Conservation (phyloP, 495 filamentous ascomycete genomes). For the Recurvomyces mirabilis region DNA sequence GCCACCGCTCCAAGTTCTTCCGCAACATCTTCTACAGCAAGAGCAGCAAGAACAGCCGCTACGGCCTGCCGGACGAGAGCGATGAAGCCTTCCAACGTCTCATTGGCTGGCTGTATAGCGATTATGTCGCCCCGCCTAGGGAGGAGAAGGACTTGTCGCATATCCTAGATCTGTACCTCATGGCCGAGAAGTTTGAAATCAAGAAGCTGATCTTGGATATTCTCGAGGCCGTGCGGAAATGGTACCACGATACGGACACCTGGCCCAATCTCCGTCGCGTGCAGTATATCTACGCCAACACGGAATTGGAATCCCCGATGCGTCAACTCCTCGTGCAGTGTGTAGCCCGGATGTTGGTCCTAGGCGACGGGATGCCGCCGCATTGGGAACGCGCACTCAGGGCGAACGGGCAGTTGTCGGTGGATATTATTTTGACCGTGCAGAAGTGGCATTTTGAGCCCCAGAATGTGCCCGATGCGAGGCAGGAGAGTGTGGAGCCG, state of each 20-base stretch:
- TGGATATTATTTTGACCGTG: constrained; percentile 38
- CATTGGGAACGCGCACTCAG: constrained; percentile 41
- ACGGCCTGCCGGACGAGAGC: constrained; percentile 38
- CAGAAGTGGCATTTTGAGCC: constrained; percentile 38
- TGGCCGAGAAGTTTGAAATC: constrained; percentile 35
- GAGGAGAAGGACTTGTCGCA: constrained; percentile 34
- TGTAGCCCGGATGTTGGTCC: constrained; percentile 34
- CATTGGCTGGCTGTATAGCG: constrained; percentile 40
- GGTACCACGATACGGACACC: constrained; percentile 35
- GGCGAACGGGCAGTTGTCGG: constrained; percentile 39
- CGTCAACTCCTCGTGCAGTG: constrained; percentile 37
- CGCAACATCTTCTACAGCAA: constrained; percentile 34
- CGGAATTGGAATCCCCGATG: constrained; percentile 35
- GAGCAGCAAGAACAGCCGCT: constrained; percentile 21
- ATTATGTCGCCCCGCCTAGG: constrained; percentile 28
- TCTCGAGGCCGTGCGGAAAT: constrained; percentile 33
- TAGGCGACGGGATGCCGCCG: constrained; percentile 31
- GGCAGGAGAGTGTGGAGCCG: constrained; percentile 29
- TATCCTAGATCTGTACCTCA: constrained; percentile 39
- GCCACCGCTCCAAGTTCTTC: constrained; percentile 40
- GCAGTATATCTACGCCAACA: constrained; percentile 42
- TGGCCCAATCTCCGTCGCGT: constrained; percentile 39
- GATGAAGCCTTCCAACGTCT: constrained; percentile 36
- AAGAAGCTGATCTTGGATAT: constrained; percentile 29
- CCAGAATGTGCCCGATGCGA: constrained; percentile 35